phyloP scores from a whole-genome alignment of 768 basidiomycete genomes.

The Auricularia auricula-judae region DNA sequence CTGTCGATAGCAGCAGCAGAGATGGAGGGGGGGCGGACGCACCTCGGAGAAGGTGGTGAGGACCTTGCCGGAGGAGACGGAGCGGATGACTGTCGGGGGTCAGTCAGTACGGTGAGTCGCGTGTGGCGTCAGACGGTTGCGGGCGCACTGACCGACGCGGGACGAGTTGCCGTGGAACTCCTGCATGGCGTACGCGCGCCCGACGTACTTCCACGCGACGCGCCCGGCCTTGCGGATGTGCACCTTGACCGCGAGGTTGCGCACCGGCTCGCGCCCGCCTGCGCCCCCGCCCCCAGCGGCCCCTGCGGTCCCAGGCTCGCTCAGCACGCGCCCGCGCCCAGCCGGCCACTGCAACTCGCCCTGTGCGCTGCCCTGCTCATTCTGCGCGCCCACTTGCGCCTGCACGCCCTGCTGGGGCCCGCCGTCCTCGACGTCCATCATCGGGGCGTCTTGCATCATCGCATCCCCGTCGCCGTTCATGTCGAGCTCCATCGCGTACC shows the following conservation, averaged over 20 bases:
- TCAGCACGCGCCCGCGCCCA: background rate
- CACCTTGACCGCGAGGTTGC: slow-evolving; percentile 75
- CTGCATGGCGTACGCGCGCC: slow-evolving; percentile 65
- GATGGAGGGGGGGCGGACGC: slow-evolving; percentile 13
- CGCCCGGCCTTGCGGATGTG: slow-evolving; percentile 70
- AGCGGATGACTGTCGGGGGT: slow-evolving; percentile 44
- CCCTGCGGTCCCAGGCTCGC: background rate
- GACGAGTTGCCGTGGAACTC: slow-evolving; percentile 67
- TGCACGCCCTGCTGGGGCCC: background rate
- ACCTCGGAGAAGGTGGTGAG: slow-evolving; percentile 65
- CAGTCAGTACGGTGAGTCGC: background rate
- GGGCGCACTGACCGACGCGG: slow-evolving; percentile 53
- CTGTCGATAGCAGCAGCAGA: slow-evolving; percentile 9
- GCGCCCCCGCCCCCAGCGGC: background rate
- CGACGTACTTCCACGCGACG: slow-evolving; percentile 75
- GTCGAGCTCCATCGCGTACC: no score
- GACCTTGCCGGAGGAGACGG: slow-evolving; percentile 53
- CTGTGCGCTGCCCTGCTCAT: background rate
- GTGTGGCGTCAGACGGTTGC: background rate
- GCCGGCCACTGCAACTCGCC: background rate
- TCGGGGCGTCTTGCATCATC: background rate
- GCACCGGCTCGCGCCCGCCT: slow-evolving; percentile 20
- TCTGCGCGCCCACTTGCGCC: background rate
- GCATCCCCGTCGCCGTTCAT: background rate
- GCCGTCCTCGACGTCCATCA: background rate